A percentile compares a stretch with the other conserved stretches of the same genome.
Conservation (phyloP, 2,329 filamentous ascomycete species). For the Juglanconis oblonga region DNA sequence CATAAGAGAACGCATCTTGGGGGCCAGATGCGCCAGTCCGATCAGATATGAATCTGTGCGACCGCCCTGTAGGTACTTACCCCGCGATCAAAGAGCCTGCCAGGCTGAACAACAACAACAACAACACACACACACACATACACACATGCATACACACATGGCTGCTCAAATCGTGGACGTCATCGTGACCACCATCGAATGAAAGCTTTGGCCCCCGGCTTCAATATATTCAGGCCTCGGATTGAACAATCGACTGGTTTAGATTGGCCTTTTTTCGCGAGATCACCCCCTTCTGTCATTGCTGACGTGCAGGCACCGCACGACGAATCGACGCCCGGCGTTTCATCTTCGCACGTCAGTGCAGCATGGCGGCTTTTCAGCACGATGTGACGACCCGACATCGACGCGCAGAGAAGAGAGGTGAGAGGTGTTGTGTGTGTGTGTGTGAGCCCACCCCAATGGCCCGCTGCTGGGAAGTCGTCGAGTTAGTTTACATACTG, state of each 20-base stretch:
- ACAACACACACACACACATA: too few species aligned
- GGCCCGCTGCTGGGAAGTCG: neutral
- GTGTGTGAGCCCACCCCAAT: too few species aligned
- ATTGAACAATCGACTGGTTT: too few species aligned
- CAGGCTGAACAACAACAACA: neutral
- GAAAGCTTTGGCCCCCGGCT: neutral
- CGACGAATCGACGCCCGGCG: neutral
- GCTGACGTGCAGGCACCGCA: neutral
- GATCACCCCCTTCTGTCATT: neutral
- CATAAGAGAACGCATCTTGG: neutral
- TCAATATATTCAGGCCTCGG: too few species aligned
- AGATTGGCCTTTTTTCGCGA: neutral
- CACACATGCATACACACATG: too few species aligned
- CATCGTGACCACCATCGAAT: neutral
- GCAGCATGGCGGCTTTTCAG: neutral
- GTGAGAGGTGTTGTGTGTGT: too few species aligned
- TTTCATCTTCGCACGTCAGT: neutral
- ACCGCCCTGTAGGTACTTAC: neutral
- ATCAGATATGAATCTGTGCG: slow-evolving; percentile 3
- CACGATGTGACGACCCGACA: slow-evolving; percentile 5
- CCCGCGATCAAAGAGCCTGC: neutral
- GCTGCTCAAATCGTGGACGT: too few species aligned
- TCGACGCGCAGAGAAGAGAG: neutral
- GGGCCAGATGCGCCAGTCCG: neutral
- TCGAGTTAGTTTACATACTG: neutral